phyloP scores from a whole-genome alignment of 179 eudicot species.

The Camellia oleifera region DNA sequence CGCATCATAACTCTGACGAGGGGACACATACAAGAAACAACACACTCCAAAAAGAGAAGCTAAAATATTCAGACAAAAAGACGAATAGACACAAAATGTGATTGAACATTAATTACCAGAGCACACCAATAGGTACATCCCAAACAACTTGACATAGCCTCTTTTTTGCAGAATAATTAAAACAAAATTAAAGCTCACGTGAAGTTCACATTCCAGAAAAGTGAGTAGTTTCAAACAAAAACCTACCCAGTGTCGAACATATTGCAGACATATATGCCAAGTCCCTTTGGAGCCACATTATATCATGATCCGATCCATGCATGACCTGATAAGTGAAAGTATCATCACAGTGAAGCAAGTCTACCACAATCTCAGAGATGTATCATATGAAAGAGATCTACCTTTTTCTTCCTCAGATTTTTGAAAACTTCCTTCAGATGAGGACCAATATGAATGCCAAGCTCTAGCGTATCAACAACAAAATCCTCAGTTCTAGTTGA shows the following conservation, averaged over 20 bases:
- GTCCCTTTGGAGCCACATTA: conserved; percentile 89
- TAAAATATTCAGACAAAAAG: no score
- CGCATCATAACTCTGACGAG: no score
- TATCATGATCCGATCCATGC: conserved; percentile 94
- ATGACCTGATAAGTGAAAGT: conserved; percentile 48
- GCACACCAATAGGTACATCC: background rate
- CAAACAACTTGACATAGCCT: background rate
- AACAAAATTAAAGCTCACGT: background rate
- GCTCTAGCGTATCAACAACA: conserved; percentile 83
- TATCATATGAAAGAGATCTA: conserved; percentile 13
- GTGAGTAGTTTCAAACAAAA: background rate
- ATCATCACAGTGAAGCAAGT: conserved; percentile 4
- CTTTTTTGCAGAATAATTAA: background rate
- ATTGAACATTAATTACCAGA: background rate
- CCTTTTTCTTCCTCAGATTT: conserved; percentile 82
- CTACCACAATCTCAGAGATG: background rate
- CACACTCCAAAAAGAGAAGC: background rate
- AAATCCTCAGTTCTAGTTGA: conserved; percentile 96
- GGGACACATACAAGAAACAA: background rate
- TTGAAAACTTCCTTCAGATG: conserved; percentile 90
- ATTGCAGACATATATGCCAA: conserved; percentile 88
- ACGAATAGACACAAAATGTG: no score
- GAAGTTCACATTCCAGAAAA: background rate
- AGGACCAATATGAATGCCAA: conserved; percentile 85
- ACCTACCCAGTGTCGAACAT: conserved; percentile 97